Base-by-base conservation (phyloP, 495 filamentous ascomycete species). In the Penicillium subrubescens region DNA sequence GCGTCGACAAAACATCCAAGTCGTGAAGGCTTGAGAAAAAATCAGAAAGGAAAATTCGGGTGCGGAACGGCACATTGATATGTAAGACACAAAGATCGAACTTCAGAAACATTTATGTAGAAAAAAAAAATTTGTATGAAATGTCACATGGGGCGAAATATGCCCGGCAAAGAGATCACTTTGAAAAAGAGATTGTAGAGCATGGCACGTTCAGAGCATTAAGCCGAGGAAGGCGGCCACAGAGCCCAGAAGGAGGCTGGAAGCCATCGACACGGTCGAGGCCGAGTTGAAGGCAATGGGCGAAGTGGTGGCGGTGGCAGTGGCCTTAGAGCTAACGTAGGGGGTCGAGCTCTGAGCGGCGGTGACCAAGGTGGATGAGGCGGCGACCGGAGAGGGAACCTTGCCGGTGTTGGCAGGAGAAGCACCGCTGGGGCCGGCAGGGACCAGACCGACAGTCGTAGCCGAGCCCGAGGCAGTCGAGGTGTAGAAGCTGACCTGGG, bases 401-500 rank as follows among this genome's bases (percentile, higher is more conserved):
- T 68, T 61, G 17, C 72, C 70, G 35, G 73, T 70, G 50, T 61
- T 66, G 21, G 68, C 71, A 6, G 70, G 64, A 27, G 67, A 60
- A 39, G 55, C 56, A 29, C 60, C 57, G 52, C 64, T 72, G 10
- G 70, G 64, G 25, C 35, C 62, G 23, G 61, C 73, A 4, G 70
- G 73, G 15, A 74, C 71, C 51, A 70, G 53, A 53, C 80, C 59
- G 74, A 74, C 54, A 19, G 87, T 86, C 0, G 84, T 79, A 43
- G 87, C 67, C 25, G 75, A 83, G 41, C 72, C 74, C 15, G 66
- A 71, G 14, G 73, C 72, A 44, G 79, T 79, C 65, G 72, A 71
- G 50, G 89, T 92, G 50, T 83, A 84, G 82, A 93, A 92, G 67
- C 76, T 78, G 57, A 94, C 86, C 73, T 91, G 88, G n/a, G 91